Percentiles rank a stretch among this genome's conserved stretches.
These are phyloP conservation scores for Penicillium macrosclerotiorum DNA, from an alignment of 495 filamentous ascomycete genomes.

Conservation along the genomic window DNA sequence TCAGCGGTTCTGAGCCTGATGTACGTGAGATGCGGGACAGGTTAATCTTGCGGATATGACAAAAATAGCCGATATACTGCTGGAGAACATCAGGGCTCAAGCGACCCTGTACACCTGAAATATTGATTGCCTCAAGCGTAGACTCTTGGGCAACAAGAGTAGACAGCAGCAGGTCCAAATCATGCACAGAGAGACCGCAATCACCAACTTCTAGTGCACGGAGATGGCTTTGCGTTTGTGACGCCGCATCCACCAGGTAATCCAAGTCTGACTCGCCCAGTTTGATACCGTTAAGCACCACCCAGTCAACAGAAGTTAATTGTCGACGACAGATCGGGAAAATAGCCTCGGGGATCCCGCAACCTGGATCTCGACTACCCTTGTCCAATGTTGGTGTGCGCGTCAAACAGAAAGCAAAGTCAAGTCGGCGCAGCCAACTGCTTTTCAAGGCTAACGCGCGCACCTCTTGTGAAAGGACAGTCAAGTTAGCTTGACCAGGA, in stretches of 20 bases:
- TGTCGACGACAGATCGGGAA: conserved; percentile 72
- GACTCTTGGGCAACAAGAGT: conserved; percentile 57
- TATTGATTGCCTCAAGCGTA: conserved; percentile 72
- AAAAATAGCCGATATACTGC: conserved; percentile 62
- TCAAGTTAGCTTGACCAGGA: conserved; percentile 56
- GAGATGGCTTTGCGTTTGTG: conserved; percentile 61
- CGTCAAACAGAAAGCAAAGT: conserved; percentile 60
- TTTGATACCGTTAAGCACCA: conserved; percentile 77
- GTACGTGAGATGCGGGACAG: conserved; percentile 65
- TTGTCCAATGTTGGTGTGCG: conserved; percentile 50
- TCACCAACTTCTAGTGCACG: conserved; percentile 79
- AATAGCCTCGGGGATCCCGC: conserved; percentile 75
- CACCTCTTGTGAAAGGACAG: conserved; percentile 70
- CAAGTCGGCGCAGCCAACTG: conserved; percentile 58
- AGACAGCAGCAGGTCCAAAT: conserved; percentile 44
- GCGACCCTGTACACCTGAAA: conserved; percentile 73
- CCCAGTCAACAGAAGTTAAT: conserved; percentile 75
- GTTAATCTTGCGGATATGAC: conserved; percentile 69
- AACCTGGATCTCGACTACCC: conserved; percentile 61
- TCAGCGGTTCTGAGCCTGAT: conserved; percentile 60
- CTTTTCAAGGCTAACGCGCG: conserved; percentile 69
- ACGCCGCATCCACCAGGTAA: conserved; percentile 65
- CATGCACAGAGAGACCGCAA: conserved; percentile 64
- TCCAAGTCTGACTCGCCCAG: conserved; percentile 81
- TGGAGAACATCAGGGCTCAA: conserved; percentile 63